A percentile compares a stretch with the other conserved stretches of the same genome.
Evolutionary conservation across 2,329 filamentous ascomycete genomes (phyloP).

Genomic region (Escovopsis weberi): DNA sequence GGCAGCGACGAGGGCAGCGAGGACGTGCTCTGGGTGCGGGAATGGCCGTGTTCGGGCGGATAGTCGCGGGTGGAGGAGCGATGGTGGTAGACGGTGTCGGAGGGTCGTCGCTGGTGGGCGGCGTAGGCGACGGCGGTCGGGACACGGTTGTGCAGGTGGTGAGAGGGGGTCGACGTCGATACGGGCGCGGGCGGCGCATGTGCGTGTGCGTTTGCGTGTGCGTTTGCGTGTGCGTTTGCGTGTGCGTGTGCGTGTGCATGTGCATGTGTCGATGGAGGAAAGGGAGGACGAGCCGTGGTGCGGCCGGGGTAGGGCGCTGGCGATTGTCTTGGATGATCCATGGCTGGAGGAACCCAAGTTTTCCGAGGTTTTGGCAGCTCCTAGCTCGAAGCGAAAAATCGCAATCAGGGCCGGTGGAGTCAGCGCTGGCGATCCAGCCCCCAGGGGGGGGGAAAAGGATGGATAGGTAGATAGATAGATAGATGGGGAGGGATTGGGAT

Average conservation of each 20-base stretch:
- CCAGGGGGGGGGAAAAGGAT: too few species aligned
- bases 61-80: constrained; percentile 15
- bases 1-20: constrained; percentile 30
- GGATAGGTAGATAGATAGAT: too few species aligned
- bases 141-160: background rate
- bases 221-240: too few species aligned
- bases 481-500: too few species aligned
- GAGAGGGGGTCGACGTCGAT: constrained; percentile 11
- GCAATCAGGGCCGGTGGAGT: background rate
- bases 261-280: constrained; percentile 1
- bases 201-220: background rate
- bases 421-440: too few species aligned
- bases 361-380: constrained; percentile 6
- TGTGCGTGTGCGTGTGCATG: too few species aligned
- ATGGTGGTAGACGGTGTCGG: constrained; percentile 28
- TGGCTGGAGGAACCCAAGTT: background rate
- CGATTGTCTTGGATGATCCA: constrained; percentile 7
- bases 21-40: constrained; percentile 28
- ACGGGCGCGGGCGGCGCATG: constrained; percentile 6
- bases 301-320: constrained; percentile 6
- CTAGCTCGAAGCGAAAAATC: constrained; percentile 6
- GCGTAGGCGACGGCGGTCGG: constrained; percentile 14
- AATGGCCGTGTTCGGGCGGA: constrained; percentile 21
- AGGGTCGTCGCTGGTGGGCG: constrained; percentile 22
- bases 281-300: background rate